Conservation (phyloP, 2,329 filamentous ascomycete species). For the Alternaria rosae region DNA sequence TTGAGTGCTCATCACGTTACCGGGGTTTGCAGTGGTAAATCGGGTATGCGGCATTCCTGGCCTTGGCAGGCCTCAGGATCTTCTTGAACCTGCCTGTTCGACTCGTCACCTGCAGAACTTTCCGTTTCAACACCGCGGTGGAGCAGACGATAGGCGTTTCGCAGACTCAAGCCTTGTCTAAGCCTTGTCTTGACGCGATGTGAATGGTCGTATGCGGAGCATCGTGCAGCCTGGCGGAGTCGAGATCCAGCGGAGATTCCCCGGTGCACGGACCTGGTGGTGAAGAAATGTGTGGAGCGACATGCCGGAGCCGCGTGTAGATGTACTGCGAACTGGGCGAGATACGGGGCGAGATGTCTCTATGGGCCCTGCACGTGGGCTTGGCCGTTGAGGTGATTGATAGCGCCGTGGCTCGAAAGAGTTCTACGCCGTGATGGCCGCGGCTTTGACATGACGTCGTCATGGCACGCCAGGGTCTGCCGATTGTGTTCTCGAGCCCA, state of each 20-base stretch:
- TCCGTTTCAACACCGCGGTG: neutral
- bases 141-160: conserved; percentile 4
- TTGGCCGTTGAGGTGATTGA: neutral
- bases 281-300: conserved; percentile 2
- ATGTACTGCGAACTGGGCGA: neutral
- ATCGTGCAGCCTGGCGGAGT: conserved; percentile 3
- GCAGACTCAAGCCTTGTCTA: conserved; percentile 2
- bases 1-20: conserved; percentile 2
- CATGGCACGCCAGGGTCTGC: neutral
- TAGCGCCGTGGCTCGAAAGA: neutral
- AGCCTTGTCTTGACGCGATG: neutral
- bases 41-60: conserved; percentile 8
- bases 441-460: neutral
- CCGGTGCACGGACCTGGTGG: conserved; percentile 2
- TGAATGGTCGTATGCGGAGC: neutral
- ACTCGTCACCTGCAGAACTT: neutral
- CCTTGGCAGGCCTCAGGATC: conserved; percentile 4
- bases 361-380: neutral
- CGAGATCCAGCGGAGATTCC: neutral
- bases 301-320: neutral
- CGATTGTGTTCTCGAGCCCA: neutral
- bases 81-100: conserved; percentile 5
- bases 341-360: neutral
- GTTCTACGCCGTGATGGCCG: neutral
- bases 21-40: neutral